phyloP scores from a whole-genome alignment of 1,284 basidiomycete genomes.

The Peniophora sp. region DNA sequence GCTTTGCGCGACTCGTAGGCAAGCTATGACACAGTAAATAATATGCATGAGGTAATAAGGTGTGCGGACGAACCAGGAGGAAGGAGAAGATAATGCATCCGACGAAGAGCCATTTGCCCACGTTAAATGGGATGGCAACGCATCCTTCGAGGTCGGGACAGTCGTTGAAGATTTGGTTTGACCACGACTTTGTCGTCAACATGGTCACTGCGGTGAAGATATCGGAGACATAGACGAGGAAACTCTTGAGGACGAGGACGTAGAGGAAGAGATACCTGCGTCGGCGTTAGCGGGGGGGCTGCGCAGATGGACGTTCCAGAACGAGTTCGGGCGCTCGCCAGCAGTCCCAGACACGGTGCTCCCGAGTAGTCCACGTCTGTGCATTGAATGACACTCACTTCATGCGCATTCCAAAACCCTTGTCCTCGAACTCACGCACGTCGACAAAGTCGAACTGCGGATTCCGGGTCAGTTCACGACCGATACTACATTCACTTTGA shows the following conservation, averaged over 20 bases:
- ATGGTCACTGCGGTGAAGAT: constrained; percentile 97
- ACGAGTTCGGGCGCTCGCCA: no score
- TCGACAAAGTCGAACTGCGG: constrained; percentile 94
- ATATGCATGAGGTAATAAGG: constrained; percentile 1
- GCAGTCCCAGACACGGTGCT: no score
- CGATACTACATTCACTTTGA: not conserved
- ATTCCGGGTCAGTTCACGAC: constrained; percentile 2
- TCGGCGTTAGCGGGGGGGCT: constrained; percentile 4
- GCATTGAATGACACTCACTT: constrained; percentile 48
- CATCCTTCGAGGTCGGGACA: constrained; percentile 60
- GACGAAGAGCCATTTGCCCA: constrained; percentile 95
- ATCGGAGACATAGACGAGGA: constrained; percentile 95
- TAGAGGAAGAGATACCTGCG: constrained; percentile 87
- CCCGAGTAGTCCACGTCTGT: not conserved
- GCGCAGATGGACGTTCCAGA: constrained; percentile 5
- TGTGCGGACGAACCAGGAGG: constrained; percentile 57
- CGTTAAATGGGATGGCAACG: constrained; percentile 81
- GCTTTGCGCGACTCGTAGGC: constrained; percentile 91
- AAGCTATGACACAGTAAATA: constrained; percentile 35
- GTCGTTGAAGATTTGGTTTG: constrained; percentile 80
- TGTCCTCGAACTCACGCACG: constrained; percentile 85
- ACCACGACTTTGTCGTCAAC: constrained; percentile 89
- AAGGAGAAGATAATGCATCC: constrained; percentile 98
- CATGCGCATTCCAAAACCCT: constrained; percentile 78
- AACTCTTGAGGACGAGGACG: constrained; percentile 86